Base-by-base conservation (phyloP, 169 alveolate species). In the Eimeria sp. region DNA sequence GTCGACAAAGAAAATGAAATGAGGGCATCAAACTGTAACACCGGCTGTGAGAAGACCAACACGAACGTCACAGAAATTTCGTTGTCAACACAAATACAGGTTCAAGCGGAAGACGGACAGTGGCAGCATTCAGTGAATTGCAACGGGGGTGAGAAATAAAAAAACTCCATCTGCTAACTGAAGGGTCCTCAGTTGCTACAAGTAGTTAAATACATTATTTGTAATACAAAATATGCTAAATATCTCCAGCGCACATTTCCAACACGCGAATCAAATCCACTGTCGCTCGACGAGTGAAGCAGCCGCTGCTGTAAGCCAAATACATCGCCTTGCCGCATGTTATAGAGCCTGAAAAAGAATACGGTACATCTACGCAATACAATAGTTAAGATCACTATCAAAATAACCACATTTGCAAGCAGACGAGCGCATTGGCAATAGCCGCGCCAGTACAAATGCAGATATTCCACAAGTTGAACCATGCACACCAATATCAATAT, bases 291-390 rank as follows among this genome's bases (percentile, higher is more conserved):
- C 93, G 43, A 62, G 80, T 56, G 20, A 74, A 40, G 37, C 64
- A 33, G 13, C 93, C 80, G 27, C 82, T 85, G 54, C 60, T 64
- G 66, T 85, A 85, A 0, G 93, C 82, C 60, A 85, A 27, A 27
- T 85, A 60, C 62, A 64, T 54, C 64, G 93, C 93, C 66, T 85
- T 85, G 20, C 93, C 93, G 80, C 93, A 85, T n/a, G 82, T 62
- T 23, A 85, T 60, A 4, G 82, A 85, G 93, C 93, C 93, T 85
- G 72, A 14, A 8, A 10, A 64, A 33, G 30, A 54, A 33, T 71
- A 52, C 54, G n/a, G 23, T 4, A 6, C 90, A 60, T 13, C 4
- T 54, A 83, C 60, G 37, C 64, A 58, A 60, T 10, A 11, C 80
- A 37, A 2, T 11, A 3, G 11, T 2, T 0, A 33, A 3, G 9